Evolutionary conservation across 1,139 yeast genomes (phyloP).

Genomic region (Taphrina sp.): DNA sequence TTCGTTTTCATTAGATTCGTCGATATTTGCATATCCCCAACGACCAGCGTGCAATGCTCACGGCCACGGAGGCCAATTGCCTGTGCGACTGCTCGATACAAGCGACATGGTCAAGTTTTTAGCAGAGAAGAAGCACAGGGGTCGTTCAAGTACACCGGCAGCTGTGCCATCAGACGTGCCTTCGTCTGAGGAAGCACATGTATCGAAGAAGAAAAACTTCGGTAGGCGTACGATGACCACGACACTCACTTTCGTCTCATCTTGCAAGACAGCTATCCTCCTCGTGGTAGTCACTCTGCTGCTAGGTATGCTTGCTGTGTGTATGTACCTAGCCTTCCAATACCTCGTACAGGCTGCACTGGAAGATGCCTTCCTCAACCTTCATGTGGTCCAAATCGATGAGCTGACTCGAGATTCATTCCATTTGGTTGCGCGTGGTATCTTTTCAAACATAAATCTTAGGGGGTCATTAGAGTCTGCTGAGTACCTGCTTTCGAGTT

Average conservation of each 20-base stretch:
- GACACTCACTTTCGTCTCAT: too few relatives aligned
- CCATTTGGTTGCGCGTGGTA: constrained; percentile 6
- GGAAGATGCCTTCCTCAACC: not conserved
- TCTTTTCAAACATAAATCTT: not conserved
- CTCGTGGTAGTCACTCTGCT: too few relatives aligned
- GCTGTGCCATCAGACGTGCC: too few relatives aligned
- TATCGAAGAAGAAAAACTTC: too few relatives aligned
- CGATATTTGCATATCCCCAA: constrained; percentile 3
- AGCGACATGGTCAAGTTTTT: constrained; percentile 10
- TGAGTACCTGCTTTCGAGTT: not conserved
- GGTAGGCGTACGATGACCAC: too few relatives aligned
- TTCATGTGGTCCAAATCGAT: not conserved
- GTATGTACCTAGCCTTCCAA: constrained; percentile 3
- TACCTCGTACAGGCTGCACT: not conserved
- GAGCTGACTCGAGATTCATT: constrained; percentile 9
- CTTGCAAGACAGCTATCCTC: too few relatives aligned
- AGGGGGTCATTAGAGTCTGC: not conserved
- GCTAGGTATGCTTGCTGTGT: too few relatives aligned
- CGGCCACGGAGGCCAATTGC: constrained; percentile 4
- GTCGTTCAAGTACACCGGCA: too few relatives aligned
- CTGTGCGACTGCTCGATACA: constrained; percentile 11
- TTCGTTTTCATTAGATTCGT: not conserved
- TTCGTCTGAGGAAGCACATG: too few relatives aligned
- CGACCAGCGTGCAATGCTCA: not conserved
- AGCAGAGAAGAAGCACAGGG: not conserved